A percentile compares a stretch with the other conserved stretches of the same genome.
Conservation (phyloP, 176 grass and related monocot species). For the Hyparrhenia diplandra region DNA sequence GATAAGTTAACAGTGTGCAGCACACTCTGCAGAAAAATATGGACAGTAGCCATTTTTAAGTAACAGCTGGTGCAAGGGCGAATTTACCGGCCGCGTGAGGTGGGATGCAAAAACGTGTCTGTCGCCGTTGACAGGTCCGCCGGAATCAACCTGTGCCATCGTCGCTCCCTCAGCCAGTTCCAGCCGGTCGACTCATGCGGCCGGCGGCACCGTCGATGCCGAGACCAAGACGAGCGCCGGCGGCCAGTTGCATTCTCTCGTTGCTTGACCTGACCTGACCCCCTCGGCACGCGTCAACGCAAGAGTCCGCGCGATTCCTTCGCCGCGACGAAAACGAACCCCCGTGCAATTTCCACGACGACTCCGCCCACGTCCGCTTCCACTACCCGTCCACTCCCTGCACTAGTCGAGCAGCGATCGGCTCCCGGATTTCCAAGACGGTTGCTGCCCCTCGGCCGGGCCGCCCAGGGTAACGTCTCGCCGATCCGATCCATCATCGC, state of each 20-base stretch:
- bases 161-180: neutral
- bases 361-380: neutral
- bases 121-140: no score
- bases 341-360: neutral
- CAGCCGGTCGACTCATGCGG: neutral
- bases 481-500: neutral
- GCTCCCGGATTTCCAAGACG: neutral
- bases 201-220: neutral
- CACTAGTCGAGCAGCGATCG: neutral
- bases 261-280: neutral
- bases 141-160: no score
- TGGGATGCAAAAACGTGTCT: no score
- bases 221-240: neutral
- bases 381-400: neutral
- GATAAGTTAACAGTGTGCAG: no score
- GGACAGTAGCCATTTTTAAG: no score
- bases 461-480: no score
- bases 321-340: neutral
- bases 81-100: no score
- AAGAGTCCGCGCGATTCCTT: neutral
- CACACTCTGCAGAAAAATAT: no score
- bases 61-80: no score
- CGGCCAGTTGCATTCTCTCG: neutral
- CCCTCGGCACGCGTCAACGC: neutral
- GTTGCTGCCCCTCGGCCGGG: neutral